These are phyloP conservation scores for Rhazya stricta DNA, from an alignment of 257 asterid genomes.

Conservation along the genomic window DNA sequence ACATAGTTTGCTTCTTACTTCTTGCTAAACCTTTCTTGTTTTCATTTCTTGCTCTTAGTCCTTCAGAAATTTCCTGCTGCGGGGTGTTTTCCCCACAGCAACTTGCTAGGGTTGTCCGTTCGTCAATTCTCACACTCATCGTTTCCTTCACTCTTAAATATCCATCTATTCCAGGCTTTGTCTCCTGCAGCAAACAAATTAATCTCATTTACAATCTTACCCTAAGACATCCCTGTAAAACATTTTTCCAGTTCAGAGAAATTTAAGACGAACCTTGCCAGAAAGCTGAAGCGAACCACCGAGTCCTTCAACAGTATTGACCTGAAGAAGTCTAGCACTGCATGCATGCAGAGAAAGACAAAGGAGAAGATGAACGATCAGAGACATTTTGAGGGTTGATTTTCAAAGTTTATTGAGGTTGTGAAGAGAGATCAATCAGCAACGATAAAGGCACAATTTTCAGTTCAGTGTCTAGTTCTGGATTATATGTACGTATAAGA, in stretches of 20 bases:
- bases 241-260: not conserved
- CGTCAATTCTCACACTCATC: slow-evolving; percentile 3
- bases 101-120: not conserved
- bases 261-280: slow-evolving; percentile 26
- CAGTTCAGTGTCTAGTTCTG: slow-evolving; percentile 13
- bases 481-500: slow-evolving; percentile 21
- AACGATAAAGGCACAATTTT: not conserved
- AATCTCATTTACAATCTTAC: not conserved
- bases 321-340: slow-evolving; percentile 38
- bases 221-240: not conserved
- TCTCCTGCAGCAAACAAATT: slow-evolving; percentile 27
- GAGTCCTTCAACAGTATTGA: slow-evolving; percentile 10
- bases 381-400: slow-evolving; percentile 23
- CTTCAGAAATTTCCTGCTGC: slow-evolving; percentile 19
- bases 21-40: slow-evolving; percentile 22
- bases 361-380: slow-evolving; percentile 29
- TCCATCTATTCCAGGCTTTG: not conserved
- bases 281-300: slow-evolving; percentile 17
- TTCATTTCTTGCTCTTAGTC: slow-evolving; percentile 14
- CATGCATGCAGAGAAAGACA: slow-evolving; percentile 52
- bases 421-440: slow-evolving; percentile 3
- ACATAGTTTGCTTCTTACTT: not conserved
- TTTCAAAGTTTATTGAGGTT: not conserved
- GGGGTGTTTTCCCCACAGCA: slow-evolving; percentile 5
- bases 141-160: not conserved